Base-by-base conservation (phyloP, 179 eudicot genomes). In the Nepenthes alata region DNA sequence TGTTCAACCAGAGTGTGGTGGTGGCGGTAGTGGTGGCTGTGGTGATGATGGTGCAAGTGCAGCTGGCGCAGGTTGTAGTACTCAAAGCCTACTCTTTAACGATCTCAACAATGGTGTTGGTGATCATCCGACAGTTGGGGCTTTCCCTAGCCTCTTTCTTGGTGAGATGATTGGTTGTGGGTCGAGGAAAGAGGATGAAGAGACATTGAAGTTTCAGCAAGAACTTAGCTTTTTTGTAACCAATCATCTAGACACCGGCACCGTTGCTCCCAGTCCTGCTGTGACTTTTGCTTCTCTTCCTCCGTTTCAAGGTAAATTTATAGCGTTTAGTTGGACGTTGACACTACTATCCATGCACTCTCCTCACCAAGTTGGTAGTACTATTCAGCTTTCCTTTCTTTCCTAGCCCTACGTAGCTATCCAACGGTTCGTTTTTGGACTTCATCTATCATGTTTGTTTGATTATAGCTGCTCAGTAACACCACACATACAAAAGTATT, bases 131-230 rank as follows among this genome's bases (percentile, higher is more conserved):
- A 25, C 25, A 48, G 70, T 59, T 13, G 86, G 76, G 4, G 75
- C 63, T 41, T 78, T 80, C 66, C 77, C 86, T 0, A 73, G 74
- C 12, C 65, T 85, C 5, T 71, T 91, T 7, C 63, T 88, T 1
- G 80, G 81, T 7, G 93, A 89, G 53, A 74, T 86, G 80, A 84
- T 75, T 67, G 74, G 72, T 35, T 64, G 25, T 25, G 25, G 62
- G 16, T 34, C 70, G 5, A 55, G 61, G 49, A 74, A 73, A 35
- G 63, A 35, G 44, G 87, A 77, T 0, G 70, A 70, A 45, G 82
- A 81, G 58, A 81, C 79, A 64, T 6, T 79, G 34, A 84, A 77
- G 67, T 62, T 57, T 54, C 80, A 79, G 60, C 77, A 73, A 53
- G 82, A 67, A 63, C 48, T 77, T 2, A 57, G 75, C 71, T 78